phyloP scores from a whole-genome alignment of 2,329 filamentous ascomycete genomes.

The Fusarium decemcellulare region DNA sequence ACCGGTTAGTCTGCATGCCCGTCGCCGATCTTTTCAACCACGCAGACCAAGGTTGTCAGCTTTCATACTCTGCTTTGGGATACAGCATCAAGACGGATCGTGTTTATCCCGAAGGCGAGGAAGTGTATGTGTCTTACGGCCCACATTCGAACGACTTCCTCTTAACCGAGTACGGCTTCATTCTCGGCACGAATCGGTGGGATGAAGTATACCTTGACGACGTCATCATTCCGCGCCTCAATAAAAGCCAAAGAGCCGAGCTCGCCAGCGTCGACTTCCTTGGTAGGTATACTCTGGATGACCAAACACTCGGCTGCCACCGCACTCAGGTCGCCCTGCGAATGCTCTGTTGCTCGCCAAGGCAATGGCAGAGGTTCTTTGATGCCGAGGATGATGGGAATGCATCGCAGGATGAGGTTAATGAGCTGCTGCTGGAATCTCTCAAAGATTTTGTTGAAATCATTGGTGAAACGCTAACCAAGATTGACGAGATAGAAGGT shows the following conservation, averaged over 20 bases:
- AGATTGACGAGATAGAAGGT: conserved; percentile 50
- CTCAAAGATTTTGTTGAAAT: conserved; percentile 54
- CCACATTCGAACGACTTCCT: conserved; percentile 80
- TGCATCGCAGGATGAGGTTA: conserved; percentile 59
- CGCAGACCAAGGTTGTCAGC: conserved; percentile 63
- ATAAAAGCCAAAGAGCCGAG: conserved; percentile 52
- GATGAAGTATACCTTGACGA: conserved; percentile 66
- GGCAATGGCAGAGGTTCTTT: conserved; percentile 56
- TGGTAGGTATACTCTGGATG: conserved; percentile 62
- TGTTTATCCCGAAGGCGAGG: conserved; percentile 69
- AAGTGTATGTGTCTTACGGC: conserved; percentile 80
- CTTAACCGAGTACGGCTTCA: conserved; percentile 76
- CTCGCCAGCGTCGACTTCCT: conserved; percentile 63
- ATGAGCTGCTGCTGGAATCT: conserved; percentile 53
- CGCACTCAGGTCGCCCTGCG: conserved; percentile 68
- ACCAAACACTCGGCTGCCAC: conserved; percentile 60
- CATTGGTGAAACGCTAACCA: conserved; percentile 49
- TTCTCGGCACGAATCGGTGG: conserved; percentile 63
- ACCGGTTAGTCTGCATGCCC: conserved; percentile 79
- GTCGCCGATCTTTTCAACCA: conserved; percentile 82
- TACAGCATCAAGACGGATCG: conserved; percentile 69
- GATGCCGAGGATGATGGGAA: conserved; percentile 61
- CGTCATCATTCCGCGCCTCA: conserved; percentile 58
- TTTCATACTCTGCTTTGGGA: conserved; percentile 63
- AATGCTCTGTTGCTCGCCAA: conserved; percentile 50